Evolutionary conservation across 345 rosid species (phyloP), one percentile per base, ranked within the genome.

Genomic region (Orychophragmus violaceus): DNA sequence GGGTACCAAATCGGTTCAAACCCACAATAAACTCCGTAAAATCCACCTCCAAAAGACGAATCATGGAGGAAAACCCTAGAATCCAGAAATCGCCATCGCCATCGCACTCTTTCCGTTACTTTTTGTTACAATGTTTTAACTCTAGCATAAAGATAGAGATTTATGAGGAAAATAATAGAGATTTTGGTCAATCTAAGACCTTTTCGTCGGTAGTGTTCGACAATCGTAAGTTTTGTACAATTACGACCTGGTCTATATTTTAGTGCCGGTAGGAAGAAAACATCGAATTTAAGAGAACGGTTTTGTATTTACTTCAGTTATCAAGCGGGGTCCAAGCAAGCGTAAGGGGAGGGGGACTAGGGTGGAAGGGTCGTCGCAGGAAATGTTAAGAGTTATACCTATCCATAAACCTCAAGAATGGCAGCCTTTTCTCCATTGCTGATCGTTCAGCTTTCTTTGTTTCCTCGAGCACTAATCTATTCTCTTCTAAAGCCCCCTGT

Each of bases 401-500:
- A 87, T 5, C 72, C 72, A 71, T 84, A 89, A 77, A 84, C 84
- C 64, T 94, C 97, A 24, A 87, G 75, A 23, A 70, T 33, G 19
- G 83, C 76, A 74, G 86, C 84, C 72, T 84, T 90, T 70, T 87
- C 88, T 83, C 79, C 84, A 83, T 81, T 19, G 95, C 93, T 51
- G 42, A 72, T 71, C 78, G 83, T 75, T 89, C 95, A 59, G 93
- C 84, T 73, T 81, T 78, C 78, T 74, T 81, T 69, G 91, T 91
- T 68, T 87, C 91, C 71, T 83, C 91, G 2, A 81, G 73, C 70
- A 78, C 69, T 21, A 37, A 55, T 78, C 80, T 88, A 77, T 86
- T 94, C 84, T 91, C 99, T 72, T 90, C 96, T 67, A 94, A 52
- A 65, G 93, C 77, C 48, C 88, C 80, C 99, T 94, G 69, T 73